Conservation (phyloP, 495 filamentous ascomycete species). For the Pseudevernia furfuracea region DNA sequence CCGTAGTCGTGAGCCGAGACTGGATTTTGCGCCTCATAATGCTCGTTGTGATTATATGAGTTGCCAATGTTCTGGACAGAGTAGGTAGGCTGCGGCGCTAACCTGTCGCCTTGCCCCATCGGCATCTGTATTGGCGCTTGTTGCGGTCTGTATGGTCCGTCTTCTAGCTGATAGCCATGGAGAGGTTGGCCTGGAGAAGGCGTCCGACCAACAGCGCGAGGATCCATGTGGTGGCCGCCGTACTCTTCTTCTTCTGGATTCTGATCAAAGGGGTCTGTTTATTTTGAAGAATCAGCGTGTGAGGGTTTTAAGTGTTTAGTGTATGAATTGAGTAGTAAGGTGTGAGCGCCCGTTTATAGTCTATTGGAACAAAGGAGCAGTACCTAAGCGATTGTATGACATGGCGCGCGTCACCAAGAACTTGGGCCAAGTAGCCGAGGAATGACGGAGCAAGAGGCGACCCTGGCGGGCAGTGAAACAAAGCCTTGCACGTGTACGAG, state of each 20-base stretch:
- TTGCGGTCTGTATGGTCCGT: constrained; percentile 49
- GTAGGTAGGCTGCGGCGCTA: constrained; percentile 73
- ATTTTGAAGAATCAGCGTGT: constrained; percentile 5
- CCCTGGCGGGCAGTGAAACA: neutral
- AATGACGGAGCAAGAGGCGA: constrained; percentile 4
- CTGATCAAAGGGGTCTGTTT: constrained; percentile 18
- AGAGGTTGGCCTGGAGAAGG: constrained; percentile 51
- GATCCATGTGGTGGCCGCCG: constrained; percentile 52
- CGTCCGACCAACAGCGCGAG: constrained; percentile 47
- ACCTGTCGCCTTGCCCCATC: constrained; percentile 55
- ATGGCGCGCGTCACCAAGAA: constrained; percentile 15
- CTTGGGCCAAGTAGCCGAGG: constrained; percentile 10
- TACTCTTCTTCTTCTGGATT: constrained; percentile 44
- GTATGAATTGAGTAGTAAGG: neutral
- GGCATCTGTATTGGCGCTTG: constrained; percentile 60
- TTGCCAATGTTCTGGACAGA: constrained; percentile 70
- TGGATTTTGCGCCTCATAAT: constrained; percentile 49
- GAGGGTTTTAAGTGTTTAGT: neutral
- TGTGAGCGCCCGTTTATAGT: neutral
- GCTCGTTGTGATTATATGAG: constrained; percentile 62
- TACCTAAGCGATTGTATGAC: constrained; percentile 30
- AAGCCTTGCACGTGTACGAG: neutral
- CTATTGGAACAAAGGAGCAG: constrained; percentile 4
- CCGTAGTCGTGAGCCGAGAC: constrained; percentile 34
- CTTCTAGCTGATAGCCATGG: constrained; percentile 64